Percentiles rank a stretch among this genome's conserved stretches.
phyloP scores from a whole-genome alignment of 2,329 filamentous ascomycete genomes.

The Fusarium clavum region DNA sequence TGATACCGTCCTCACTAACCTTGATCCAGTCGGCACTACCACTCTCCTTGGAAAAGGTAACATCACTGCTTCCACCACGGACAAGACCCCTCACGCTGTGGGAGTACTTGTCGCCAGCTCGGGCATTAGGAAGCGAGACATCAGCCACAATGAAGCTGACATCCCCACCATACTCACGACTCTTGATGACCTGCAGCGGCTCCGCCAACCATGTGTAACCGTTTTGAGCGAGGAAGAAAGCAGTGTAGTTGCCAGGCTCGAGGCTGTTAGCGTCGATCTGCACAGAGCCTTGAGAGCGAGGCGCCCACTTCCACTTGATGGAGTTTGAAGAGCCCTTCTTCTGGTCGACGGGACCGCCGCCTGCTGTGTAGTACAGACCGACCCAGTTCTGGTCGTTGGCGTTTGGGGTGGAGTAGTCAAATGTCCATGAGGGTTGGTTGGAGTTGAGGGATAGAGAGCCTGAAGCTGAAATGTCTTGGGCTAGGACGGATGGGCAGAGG shows the following conservation, averaged over 20 bases:
- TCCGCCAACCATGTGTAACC: constrained; percentile 53
- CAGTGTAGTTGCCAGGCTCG: constrained; percentile 50
- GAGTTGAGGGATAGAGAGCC: constrained; percentile 37
- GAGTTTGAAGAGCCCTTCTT: constrained; percentile 45
- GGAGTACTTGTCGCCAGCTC: constrained; percentile 50
- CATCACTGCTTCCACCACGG: constrained; percentile 39
- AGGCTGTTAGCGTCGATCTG: constrained; percentile 43
- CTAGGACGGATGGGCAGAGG: constrained; percentile 20
- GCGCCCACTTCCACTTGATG: constrained; percentile 52
- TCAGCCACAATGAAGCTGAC: constrained; percentile 48
- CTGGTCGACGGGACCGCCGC: constrained; percentile 52
- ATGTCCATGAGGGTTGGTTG: constrained; percentile 46
- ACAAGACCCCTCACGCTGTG: constrained; percentile 51
- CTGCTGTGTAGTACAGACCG: constrained; percentile 50
- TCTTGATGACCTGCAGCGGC: constrained; percentile 48
- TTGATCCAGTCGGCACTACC: constrained; percentile 49
- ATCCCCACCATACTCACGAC: constrained; percentile 30
- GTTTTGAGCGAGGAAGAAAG: constrained; percentile 52
- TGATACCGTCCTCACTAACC: constrained; percentile 48
- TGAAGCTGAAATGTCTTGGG: constrained; percentile 15
- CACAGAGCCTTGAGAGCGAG: constrained; percentile 44
- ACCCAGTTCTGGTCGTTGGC: constrained; percentile 53
- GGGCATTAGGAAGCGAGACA: constrained; percentile 53
- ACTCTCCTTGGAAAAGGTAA: constrained; percentile 47
- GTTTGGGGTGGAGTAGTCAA: constrained; percentile 50